Conservation (phyloP, 78 protist genomes). For the Dictyostelium capitatum region DNA sequence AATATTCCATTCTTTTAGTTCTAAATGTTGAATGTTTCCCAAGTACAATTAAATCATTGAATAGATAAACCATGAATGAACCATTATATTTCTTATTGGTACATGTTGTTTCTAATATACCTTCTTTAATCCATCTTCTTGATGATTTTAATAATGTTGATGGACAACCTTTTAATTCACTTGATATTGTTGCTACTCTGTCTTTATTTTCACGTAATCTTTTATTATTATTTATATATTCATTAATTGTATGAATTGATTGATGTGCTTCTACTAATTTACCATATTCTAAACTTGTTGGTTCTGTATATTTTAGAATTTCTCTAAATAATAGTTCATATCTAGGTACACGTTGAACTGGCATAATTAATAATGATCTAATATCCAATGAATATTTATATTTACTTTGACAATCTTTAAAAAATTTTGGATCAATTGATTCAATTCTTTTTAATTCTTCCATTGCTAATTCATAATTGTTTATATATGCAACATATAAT, state of each 20-base stretch:
- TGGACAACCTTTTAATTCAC: constrained; percentile 51
- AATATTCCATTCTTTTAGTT: constrained; percentile 39
- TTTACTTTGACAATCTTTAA: constrained; percentile 35
- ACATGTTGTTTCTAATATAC: constrained; percentile 43
- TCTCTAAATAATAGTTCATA: constrained; percentile 60
- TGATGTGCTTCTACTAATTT: constrained; percentile 19
- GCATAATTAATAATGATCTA: constrained; percentile 66
- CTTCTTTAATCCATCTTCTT: constrained; percentile 77
- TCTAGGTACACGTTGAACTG: constrained; percentile 75
- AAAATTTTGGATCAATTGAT: constrained; percentile 23
- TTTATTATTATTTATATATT: constrained; percentile 44
- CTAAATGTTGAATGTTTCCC: constrained; percentile 45
- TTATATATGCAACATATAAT: constrained; percentile 41
- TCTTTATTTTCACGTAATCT: constrained; percentile 47
- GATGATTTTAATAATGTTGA: constrained; percentile 12
- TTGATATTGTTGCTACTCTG: constrained; percentile 45
- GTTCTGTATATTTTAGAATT: constrained; percentile 24
- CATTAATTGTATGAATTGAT: constrained; percentile 55
- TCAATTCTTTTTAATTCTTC: constrained; percentile 33
- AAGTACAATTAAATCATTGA: constrained; percentile 53
- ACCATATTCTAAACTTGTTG: neutral
- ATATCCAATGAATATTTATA: constrained; percentile 73
- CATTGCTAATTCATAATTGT: constrained; percentile 62
- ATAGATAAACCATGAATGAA: constrained; percentile 40
- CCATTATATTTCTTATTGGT: constrained; percentile 58